A percentile compares a stretch with the other conserved stretches of the same genome.
These are phyloP conservation scores for Graphilbum ipis-grandicollis DNA, from an alignment of 2,329 filamentous ascomycete species.

Conservation along the genomic window DNA sequence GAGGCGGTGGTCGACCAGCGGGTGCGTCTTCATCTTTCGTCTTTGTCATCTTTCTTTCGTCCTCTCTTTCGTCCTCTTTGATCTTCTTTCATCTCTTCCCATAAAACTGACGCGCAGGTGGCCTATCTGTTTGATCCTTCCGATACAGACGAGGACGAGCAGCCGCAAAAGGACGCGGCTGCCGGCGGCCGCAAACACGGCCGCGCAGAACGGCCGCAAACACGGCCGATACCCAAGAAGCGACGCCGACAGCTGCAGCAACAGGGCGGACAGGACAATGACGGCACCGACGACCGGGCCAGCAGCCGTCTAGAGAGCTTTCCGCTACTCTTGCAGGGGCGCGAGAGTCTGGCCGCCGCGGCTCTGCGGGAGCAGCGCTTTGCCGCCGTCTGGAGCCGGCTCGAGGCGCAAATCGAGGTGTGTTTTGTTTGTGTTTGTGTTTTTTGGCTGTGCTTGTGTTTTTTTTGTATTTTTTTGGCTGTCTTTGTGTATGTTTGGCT, in stretches of 20 bases:
- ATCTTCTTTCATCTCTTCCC: constrained; percentile 10
- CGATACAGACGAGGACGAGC: constrained; percentile 16
- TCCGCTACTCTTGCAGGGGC: constrained; percentile 34
- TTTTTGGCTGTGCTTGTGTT: no score
- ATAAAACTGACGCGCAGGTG: constrained; percentile 21
- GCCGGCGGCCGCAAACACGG: neutral
- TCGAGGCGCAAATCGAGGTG: constrained; percentile 47
- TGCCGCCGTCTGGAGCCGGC: constrained; percentile 42
- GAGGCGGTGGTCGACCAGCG: no score
- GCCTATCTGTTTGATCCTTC: constrained; percentile 45
- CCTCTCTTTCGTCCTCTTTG: constrained; percentile 6
- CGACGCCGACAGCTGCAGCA: neutral
- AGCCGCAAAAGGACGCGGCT: neutral
- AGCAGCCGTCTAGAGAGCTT: constrained; percentile 19
- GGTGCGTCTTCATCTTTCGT: no score
- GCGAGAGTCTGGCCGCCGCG: constrained; percentile 30
- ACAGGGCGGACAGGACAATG: neutral
- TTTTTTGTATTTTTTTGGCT: no score
- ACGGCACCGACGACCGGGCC: neutral
- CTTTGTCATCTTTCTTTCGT: neutral
- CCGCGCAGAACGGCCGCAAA: neutral
- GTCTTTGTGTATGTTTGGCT: neutral
- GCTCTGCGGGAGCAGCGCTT: constrained; percentile 41
- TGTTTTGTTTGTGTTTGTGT: constrained; percentile 1
- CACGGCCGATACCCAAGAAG: neutral